phyloP scores from a whole-genome alignment of 108 stramenopile species.

The Thalassiosira profunda region DNA sequence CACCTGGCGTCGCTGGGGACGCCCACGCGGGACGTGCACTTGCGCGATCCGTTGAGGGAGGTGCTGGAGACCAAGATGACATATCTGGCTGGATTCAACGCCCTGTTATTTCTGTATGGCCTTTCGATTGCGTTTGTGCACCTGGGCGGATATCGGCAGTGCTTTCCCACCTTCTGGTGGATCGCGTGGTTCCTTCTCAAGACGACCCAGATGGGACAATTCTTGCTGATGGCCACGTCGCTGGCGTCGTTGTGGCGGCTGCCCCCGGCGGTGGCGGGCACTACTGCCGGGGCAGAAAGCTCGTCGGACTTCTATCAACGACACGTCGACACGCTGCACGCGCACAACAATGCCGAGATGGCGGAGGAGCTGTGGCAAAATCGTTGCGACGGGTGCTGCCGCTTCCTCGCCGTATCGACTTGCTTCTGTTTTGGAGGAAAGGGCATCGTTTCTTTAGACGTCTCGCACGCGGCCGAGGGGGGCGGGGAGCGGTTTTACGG shows the following conservation, averaged over 20 bases:
- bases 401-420: constrained; percentile 65
- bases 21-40: constrained; percentile 15
- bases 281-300: background rate
- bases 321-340: constrained; percentile 14
- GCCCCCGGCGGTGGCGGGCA: background rate
- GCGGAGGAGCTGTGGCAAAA: constrained; percentile 76
- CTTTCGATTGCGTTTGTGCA: background rate
- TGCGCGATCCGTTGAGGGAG: constrained; percentile 19
- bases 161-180: constrained; percentile 36
- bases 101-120: constrained; percentile 7
- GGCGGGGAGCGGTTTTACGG: constrained; percentile 54
- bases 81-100: constrained; percentile 14
- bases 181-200: constrained; percentile 5
- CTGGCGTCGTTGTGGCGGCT: constrained; percentile 19
- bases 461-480: constrained; percentile 36
- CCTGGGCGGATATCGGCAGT: background rate
- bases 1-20: constrained; percentile 34
- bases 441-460: too few relatives aligned
- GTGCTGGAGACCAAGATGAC: constrained; percentile 42
- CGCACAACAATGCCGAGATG: constrained; percentile 31
- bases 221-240: constrained; percentile 14
- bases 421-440: constrained; percentile 91
- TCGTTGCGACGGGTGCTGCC: constrained; percentile 73
- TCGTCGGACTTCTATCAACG: constrained; percentile 18
- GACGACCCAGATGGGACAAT: constrained; percentile 18